These are phyloP conservation scores for Arxiozyma telluris DNA, from an alignment of 1,139 yeast genomes.

Conservation along the genomic window DNA sequence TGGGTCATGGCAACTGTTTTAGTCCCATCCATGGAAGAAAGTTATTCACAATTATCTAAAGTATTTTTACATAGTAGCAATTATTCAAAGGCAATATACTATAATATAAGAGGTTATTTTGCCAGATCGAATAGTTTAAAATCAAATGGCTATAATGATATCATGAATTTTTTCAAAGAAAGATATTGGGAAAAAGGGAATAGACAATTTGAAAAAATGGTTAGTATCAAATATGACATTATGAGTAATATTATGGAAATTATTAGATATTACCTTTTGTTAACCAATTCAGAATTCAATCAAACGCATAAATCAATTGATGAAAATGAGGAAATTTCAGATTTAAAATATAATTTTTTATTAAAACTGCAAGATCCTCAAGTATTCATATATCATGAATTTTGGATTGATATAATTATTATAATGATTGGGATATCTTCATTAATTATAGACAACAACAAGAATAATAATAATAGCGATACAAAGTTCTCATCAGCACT, in stretches of 20 bases:
- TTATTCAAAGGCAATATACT: background rate
- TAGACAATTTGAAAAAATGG: background rate
- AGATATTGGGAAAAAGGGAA: background rate
- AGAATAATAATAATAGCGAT: too few species aligned
- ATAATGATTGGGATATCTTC: background rate
- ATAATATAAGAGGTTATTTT: background rate
- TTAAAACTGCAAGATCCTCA: background rate
- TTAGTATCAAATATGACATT: background rate
- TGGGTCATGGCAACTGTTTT: background rate
- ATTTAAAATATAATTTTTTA: background rate
- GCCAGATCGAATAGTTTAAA: background rate
- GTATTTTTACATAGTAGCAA: background rate
- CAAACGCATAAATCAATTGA: background rate
- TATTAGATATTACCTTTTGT: background rate
- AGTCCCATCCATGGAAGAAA: conserved; percentile 3
- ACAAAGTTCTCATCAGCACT: background rate
- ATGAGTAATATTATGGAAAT: too few species aligned
- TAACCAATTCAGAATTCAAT: too few species aligned
- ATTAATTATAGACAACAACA: background rate
- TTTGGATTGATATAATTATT: background rate
- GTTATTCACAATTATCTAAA: background rate
- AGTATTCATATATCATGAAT: background rate
- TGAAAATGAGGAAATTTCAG: background rate
- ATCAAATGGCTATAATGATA: background rate
- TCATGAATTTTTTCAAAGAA: background rate